phyloP scores from a whole-genome alignment of 768 basidiomycete species.

The Lepiota venenata region DNA sequence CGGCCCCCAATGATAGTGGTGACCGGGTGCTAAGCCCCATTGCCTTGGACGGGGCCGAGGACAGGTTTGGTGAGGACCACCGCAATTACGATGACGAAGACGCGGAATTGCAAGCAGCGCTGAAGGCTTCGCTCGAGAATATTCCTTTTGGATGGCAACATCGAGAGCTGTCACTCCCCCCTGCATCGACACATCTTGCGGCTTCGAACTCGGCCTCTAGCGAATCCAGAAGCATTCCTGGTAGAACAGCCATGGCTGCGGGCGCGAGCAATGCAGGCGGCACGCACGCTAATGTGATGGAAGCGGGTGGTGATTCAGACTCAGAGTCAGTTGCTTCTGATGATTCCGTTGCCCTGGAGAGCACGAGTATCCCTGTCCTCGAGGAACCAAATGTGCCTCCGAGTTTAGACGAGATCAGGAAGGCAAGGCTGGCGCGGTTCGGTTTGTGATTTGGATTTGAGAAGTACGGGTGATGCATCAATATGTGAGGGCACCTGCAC shows the following conservation, averaged over 20 bases:
- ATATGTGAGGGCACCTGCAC: too few species aligned
- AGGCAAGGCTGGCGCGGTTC: slow-evolving; percentile 62
- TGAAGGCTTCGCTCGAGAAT: slow-evolving; percentile 75
- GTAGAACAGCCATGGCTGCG: background rate
- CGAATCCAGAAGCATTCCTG: background rate
- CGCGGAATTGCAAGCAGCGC: slow-evolving; percentile 80
- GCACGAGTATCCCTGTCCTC: slow-evolving; percentile 15
- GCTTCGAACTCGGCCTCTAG: background rate
- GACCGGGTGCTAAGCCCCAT: background rate
- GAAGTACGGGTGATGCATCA: background rate
- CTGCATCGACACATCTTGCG: slow-evolving; percentile 8
- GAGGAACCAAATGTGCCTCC: slow-evolving; percentile 31
- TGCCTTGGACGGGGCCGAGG: background rate
- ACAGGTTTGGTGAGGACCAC: slow-evolving; percentile 12
- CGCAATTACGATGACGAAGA: slow-evolving; percentile 86
- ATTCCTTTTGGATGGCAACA: slow-evolving; percentile 50
- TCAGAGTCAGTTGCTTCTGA: slow-evolving; percentile 32
- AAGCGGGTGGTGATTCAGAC: slow-evolving; percentile 33
- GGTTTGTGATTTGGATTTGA: slow-evolving; percentile 33
- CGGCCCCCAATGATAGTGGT: background rate
- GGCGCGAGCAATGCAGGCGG: background rate
- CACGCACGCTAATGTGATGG: slow-evolving; percentile 6
- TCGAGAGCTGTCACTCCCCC: slow-evolving; percentile 21
- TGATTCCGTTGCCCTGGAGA: slow-evolving; percentile 12
- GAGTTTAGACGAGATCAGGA: slow-evolving; percentile 65